Conservation (phyloP, 2,329 filamentous ascomycete genomes). For the Herpotrichia juniperi region DNA sequence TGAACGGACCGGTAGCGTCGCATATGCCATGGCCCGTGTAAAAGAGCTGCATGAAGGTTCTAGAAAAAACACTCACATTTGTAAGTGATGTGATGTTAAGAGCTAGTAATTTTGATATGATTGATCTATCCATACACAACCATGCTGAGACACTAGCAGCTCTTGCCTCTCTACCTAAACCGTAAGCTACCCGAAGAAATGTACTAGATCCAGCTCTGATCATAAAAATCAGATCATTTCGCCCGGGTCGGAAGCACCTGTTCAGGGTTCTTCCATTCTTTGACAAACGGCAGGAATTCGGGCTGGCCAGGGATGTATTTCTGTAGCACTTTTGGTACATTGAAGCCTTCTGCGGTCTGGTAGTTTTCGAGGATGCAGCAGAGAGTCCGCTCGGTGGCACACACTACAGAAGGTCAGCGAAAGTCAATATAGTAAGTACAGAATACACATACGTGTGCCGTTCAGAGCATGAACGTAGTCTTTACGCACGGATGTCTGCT, state of each 20-base stretch:
- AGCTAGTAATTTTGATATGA: no score
- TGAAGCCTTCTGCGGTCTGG: constrained; percentile 77
- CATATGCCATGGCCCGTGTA: no score
- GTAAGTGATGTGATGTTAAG: no score
- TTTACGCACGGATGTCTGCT: constrained; percentile 75
- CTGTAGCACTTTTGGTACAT: constrained; percentile 42
- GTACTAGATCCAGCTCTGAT: no score
- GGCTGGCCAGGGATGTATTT: constrained; percentile 85
- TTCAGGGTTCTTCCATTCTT: constrained; percentile 61
- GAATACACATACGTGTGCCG: constrained; percentile 59
- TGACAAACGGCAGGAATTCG: constrained; percentile 86
- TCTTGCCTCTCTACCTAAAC: no score
- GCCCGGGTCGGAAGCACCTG: constrained; percentile 18
- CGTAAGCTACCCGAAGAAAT: no score
- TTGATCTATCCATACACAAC: no score
- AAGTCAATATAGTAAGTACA: neutral
- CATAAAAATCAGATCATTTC: constrained; percentile 8
- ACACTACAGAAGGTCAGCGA: constrained; percentile 58
- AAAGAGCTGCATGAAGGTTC: no score
- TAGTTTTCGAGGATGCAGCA: constrained; percentile 97
- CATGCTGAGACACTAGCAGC: no score
- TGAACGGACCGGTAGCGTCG: no score
- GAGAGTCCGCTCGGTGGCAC: constrained; percentile 87
- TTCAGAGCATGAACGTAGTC: constrained; percentile 94
- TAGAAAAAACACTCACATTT: no score